These are phyloP conservation scores for Hymenoscyphus repandus DNA, from an alignment of 2,329 filamentous ascomycete species.

Conservation along the genomic window DNA sequence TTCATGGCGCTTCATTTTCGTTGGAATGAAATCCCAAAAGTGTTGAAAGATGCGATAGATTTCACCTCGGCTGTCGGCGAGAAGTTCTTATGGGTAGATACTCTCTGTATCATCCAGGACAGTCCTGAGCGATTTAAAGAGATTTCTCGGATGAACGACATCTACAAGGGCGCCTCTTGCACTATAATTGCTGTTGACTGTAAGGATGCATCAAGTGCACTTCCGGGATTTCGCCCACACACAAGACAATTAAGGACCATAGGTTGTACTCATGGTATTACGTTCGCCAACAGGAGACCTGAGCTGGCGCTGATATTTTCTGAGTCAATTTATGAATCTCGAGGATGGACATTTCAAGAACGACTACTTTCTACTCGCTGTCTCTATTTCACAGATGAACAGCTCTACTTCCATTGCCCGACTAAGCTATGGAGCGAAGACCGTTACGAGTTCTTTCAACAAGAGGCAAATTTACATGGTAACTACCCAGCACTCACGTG, in stretches of 20 bases:
- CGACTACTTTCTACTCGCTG: background rate
- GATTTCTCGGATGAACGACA: background rate
- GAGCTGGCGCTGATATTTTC: background rate
- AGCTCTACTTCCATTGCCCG: conserved; percentile 2
- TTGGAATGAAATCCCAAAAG: background rate
- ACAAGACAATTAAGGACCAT: background rate
- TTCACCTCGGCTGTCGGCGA: background rate
- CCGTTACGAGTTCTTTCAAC: background rate
- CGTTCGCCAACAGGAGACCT: background rate
- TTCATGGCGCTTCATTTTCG: background rate
- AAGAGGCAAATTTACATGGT: background rate
- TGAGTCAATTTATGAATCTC: background rate
- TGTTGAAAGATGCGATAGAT: background rate
- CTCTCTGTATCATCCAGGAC: conserved; percentile 1
- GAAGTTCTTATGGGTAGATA: conserved; percentile 1
- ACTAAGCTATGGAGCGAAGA: background rate
- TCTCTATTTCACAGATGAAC: conserved; percentile 3
- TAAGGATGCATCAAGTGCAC: background rate
- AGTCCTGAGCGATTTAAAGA: background rate
- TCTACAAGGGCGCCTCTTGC: background rate
- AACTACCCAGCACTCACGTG: background rate
- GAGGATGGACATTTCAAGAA: conserved; percentile 5
- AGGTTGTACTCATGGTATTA: background rate
- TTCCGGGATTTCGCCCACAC: background rate
- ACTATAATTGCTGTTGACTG: background rate